These are phyloP conservation scores for Mastigamoeba balamuthi DNA, from an alignment of 78 protist genomes.

Conservation along the genomic window DNA sequence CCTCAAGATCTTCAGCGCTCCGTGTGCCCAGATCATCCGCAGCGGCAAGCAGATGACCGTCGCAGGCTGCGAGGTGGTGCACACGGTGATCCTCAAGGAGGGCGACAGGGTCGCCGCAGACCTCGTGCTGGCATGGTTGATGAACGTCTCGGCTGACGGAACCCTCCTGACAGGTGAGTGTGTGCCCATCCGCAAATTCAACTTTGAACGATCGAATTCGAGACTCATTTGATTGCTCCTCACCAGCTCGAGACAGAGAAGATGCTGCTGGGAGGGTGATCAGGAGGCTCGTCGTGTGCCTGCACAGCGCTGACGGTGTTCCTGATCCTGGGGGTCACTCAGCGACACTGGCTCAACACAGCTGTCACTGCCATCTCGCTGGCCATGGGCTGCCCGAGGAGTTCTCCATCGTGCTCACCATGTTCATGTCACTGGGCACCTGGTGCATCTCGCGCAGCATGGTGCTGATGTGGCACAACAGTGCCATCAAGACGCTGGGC, in stretches of 20 bases:
- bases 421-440: conserved; percentile 3
- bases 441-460: neutral
- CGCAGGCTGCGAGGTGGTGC: conserved; percentile 1
- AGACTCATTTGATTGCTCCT: no score
- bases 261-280: conserved; percentile 41
- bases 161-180: conserved; percentile 7
- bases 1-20: neutral
- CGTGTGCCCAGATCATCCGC: conserved; percentile 14
- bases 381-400: conserved; percentile 49
- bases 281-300: neutral
- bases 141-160: conserved; percentile 17
- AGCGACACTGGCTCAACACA: neutral
- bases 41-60: neutral
- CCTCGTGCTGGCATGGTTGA: conserved; percentile 4
- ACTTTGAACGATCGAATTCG: no score
- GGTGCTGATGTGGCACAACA: conserved; percentile 2
- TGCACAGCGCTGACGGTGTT: neutral
- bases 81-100: conserved; percentile 5
- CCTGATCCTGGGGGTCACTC: neutral
- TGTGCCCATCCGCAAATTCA: neutral
- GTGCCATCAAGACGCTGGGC: conserved; percentile 69
- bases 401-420: conserved; percentile 6
- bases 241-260: no score
- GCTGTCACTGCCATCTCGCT: conserved; percentile 52
- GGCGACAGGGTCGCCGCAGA: conserved; percentile 60